Conservation (phyloP, 2,329 filamentous ascomycete genomes). For the Pezicula radicicola region DNA sequence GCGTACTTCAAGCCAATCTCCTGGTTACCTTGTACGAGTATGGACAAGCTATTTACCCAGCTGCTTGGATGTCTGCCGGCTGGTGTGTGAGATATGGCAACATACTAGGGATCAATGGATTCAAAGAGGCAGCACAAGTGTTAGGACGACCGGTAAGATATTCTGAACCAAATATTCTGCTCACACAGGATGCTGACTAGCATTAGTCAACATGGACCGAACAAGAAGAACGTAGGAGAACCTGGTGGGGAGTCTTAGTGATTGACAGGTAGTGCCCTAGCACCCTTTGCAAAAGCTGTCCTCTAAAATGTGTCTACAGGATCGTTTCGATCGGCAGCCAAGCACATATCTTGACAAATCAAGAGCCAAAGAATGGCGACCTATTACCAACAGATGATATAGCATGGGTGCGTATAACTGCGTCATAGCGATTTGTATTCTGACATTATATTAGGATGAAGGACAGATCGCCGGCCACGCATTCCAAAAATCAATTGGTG, state of each 20-base stretch:
- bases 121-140: slow-evolving; percentile 31
- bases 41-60: slow-evolving; percentile 46
- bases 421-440: not conserved
- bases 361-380: slow-evolving; percentile 23
- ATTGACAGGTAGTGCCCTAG: slow-evolving; percentile 35
- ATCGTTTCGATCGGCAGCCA: slow-evolving; percentile 26
- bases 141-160: slow-evolving; percentile 32
- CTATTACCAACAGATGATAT: slow-evolving; percentile 29
- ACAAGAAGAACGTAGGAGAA: slow-evolving; percentile 40
- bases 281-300: not conserved
- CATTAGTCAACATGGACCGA: slow-evolving; percentile 42
- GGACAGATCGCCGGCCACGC: slow-evolving; percentile 29
- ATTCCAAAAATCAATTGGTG: slow-evolving; percentile 24
- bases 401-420: slow-evolving; percentile 32
- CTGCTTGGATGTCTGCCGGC: slow-evolving; percentile 45
- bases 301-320: slow-evolving; percentile 14
- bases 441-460: slow-evolving; percentile 27
- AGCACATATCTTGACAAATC: slow-evolving; percentile 22
- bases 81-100: slow-evolving; percentile 42
- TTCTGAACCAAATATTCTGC: not conserved
- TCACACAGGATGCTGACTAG: not conserved
- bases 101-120: slow-evolving; percentile 39
- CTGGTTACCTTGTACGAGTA: slow-evolving; percentile 46
- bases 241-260: slow-evolving; percentile 47
- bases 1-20: slow-evolving; percentile 42